phyloP scores from a whole-genome alignment of 1,139 yeast genomes.

The Lodderomyces margitis region DNA sequence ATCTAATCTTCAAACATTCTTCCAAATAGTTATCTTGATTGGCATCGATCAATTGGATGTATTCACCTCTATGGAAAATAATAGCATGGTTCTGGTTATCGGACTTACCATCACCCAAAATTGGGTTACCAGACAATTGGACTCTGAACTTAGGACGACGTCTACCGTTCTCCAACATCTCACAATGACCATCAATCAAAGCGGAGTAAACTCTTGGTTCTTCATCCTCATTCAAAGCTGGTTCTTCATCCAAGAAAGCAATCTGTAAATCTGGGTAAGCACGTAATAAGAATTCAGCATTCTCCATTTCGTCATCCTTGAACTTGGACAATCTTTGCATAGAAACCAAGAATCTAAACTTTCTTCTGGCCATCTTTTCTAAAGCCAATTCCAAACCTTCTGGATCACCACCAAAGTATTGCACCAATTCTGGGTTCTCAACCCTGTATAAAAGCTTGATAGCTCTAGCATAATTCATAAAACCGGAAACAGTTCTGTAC shows the following conservation, averaged over 20 bases:
- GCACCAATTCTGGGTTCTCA: slow-evolving; percentile 98
- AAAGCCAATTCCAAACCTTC: slow-evolving; percentile 93
- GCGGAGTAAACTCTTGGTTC: slow-evolving; percentile 98
- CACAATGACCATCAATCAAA: slow-evolving; percentile 97
- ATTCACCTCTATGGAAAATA: slow-evolving; percentile 98
- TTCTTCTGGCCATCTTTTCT: slow-evolving; percentile 99
- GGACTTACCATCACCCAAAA: slow-evolving; percentile 98
- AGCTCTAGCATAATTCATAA: slow-evolving; percentile 98
- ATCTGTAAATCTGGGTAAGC: slow-evolving; percentile 98
- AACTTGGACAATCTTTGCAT: slow-evolving; percentile 98
- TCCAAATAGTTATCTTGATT: slow-evolving; percentile 97
- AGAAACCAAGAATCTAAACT: slow-evolving; percentile 93
- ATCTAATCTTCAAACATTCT: slow-evolving; percentile 96
- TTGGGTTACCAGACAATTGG: slow-evolving; percentile 97
- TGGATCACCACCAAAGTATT: slow-evolving; percentile 97
- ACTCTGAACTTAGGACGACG: slow-evolving; percentile 98
- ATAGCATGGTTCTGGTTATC: slow-evolving; percentile 98
- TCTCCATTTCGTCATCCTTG: slow-evolving; percentile 96
- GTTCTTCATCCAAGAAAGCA: slow-evolving; percentile 96
- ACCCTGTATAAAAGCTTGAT: slow-evolving; percentile 96
- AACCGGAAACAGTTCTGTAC: slow-evolving; percentile 98
- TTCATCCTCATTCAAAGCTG: slow-evolving; percentile 87
- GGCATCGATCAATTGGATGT: slow-evolving; percentile 96
- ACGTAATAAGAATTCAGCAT: slow-evolving; percentile 95
- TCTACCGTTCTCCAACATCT: slow-evolving; percentile 94